Base-by-base conservation (phyloP, 2,329 filamentous ascomycete species). In the Dothidotthia symphoricarpi region DNA sequence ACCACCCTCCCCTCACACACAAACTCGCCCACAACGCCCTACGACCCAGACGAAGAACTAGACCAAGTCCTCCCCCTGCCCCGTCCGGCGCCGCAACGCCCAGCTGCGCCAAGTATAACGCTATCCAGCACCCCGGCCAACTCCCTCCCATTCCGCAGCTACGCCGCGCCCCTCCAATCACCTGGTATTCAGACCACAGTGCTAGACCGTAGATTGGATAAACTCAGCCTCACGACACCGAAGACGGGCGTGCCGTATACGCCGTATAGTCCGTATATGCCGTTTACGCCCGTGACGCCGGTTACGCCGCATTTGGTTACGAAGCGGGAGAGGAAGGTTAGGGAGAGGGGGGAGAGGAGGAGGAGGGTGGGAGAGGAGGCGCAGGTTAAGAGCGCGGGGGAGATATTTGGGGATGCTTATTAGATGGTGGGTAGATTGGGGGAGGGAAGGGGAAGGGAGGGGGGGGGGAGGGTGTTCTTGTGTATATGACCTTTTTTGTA, bases 181-280 rank as follows among this genome's bases (percentile, higher is more conserved):
- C 55, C 60, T n/a, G 51, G 67, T 9, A 51, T 66, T 28, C 70
- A 70, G 30, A 74, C 71, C 3, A 74, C 71, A 0, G 69, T 70
- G 15, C 54, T 75, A 1, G 68, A 71, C 41, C 53, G 66, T 4
- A 53, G 63, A 11, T 31, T 49, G 12, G 63, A 65, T 10, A 54
- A 58, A 33, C 47, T 69, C 1, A 34, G 42, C 4, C 28, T 62
- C 25, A 55, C 50, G 22, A 79, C 78, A 3, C 81, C 82, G 1
- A 66, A 68, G 14, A 75, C 73, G 0, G 78, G 76, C 1, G 71
- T 80, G 16, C 77, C 76, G 30, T 84, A 81, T 3, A 86, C 85
- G 15, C 86, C 86, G 2, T 90, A 90, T 64, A 81, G 79, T 38
- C 85, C 86, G 0, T 91, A 90, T 53, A 86, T 90, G 71, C 86